Evolutionary conservation across 2,329 filamentous ascomycete genomes (phyloP), one percentile per base, ranked within the genome.

Genomic region (Parascedosporium putredinis): DNA sequence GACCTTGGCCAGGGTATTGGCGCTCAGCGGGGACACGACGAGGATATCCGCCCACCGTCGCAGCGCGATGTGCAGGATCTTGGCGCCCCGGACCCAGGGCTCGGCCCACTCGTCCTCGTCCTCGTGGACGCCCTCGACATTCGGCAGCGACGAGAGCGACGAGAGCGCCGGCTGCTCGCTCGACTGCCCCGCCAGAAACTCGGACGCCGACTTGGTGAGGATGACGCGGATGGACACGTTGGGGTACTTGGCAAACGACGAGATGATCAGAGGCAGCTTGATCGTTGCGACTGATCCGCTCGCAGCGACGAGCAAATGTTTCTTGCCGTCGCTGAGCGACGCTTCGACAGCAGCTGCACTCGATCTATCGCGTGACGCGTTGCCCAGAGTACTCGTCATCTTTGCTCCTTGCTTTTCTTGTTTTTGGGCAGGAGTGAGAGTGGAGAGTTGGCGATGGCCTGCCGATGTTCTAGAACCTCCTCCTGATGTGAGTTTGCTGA

Each of bases 61-160:
- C 50, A 96, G 69, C 64, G 95, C 88, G 57, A 98, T 97, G 61
- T 98, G 93, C 50, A 97, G 68, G 44, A 98, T 95, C 3, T 74
- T 73, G n/a, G 78, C 78, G 3, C 85, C 87, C 2, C 90, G 76
- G 20, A 74, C 77, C 91, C 91, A 97, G 0, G 86, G 80, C 10
- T 72, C 67, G 2, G 66, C 70, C 89, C 90, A 96, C 65, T 97
- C 93, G 55, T 90, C 86, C n/a, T 79, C 78, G 61, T 97, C 88
- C 7, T 75, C 71, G 65, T 95, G 90, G 45, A 96, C 74, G 18
- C 74, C 86, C 40, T 94, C 88, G 5, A 97, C 86, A 55, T 85
- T 83, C 3, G 81, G 78, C 4, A 87, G 66, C 2, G 65, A 58
- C 10, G 70, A 65, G 4, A 96, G 68, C 1, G 75, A 66, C 0